Conservation (phyloP, 208 protist species). For the Acanthamoeba triangularis region DNA sequence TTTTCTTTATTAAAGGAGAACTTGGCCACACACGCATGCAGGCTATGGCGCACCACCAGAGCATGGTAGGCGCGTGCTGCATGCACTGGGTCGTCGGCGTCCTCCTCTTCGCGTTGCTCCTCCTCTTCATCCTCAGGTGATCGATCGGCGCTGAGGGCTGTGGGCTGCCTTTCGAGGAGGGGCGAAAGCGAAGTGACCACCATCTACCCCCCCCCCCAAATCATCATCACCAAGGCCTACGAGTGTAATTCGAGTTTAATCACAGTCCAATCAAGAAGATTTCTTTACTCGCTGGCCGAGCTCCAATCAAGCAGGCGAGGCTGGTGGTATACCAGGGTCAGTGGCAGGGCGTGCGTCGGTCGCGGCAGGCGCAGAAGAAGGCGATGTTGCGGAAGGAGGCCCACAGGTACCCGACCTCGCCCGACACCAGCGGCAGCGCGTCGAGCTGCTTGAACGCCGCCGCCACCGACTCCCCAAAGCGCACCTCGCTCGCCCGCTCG, state of each 20-base stretch:
- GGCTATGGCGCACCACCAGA: neutral
- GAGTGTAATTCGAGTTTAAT: no score
- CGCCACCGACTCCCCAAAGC: neutral
- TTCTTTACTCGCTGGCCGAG: no score
- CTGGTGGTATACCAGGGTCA: neutral
- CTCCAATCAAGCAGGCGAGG: no score
- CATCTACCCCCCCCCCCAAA: no score
- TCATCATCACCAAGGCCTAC: no score
- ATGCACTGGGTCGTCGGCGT: neutral
- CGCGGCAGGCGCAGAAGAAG: constrained; percentile 30
- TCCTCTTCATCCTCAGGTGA: neutral
- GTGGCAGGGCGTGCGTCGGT: neutral
- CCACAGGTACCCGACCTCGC: constrained; percentile 25
- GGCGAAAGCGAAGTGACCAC: no score
- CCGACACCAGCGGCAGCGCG: neutral
- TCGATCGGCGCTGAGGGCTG: no score
- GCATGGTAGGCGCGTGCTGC: neutral
- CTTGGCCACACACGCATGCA: no score
- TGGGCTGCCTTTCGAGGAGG: no score
- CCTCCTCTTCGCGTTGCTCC: neutral
- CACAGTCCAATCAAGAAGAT: no score
- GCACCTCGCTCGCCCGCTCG: neutral
- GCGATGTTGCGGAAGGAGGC: constrained; percentile 32
- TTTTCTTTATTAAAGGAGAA: no score
- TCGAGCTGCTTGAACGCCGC: neutral